Evolutionary conservation across 495 filamentous ascomycete genomes (phyloP).

Genomic region (Margaritispora aquatica): DNA sequence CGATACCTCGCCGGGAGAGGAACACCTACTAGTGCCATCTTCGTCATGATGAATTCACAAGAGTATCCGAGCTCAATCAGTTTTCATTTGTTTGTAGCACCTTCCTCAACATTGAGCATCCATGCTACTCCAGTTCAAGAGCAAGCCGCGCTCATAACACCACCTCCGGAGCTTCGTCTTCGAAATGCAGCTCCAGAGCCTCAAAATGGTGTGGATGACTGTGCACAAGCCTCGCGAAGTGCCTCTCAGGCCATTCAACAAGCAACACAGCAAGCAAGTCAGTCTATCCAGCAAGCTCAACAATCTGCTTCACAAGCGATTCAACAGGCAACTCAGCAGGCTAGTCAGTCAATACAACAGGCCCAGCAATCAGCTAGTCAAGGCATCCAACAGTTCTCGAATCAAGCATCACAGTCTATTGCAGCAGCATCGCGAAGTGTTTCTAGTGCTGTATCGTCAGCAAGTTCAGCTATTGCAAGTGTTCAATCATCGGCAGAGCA

Average conservation of each 20-base stretch:
- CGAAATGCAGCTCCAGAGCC: constrained; percentile 15
- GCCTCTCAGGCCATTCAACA: constrained; percentile 21
- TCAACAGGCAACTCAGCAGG: constrained; percentile 16
- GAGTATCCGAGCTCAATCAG: neutral
- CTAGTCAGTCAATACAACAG: constrained; percentile 16
- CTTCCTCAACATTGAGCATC: neutral
- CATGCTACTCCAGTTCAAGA: constrained; percentile 4
- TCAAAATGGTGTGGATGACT: neutral
- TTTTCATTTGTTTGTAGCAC: neutral
- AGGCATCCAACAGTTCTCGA: constrained; percentile 21
- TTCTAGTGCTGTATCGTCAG: constrained; percentile 16
- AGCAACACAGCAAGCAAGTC: constrained; percentile 8
- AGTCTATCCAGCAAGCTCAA: constrained; percentile 17
- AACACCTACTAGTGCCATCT: constrained; percentile 2
- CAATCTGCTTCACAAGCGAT: constrained; percentile 19
- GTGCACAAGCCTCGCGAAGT: constrained; percentile 11
- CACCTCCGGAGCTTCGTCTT: constrained; percentile 18
- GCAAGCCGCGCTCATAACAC: constrained; percentile 15
- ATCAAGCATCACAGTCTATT: constrained; percentile 20
- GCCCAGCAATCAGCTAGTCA: constrained; percentile 17
- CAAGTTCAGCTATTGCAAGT: constrained; percentile 13
- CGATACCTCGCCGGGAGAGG: constrained; percentile 20
- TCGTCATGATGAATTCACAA: neutral
- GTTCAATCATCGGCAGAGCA: constrained; percentile 18
- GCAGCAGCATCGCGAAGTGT: constrained; percentile 19